These are phyloP conservation scores for Grosmannia serpens DNA, from an alignment of 2,329 filamentous ascomycete genomes.

Conservation along the genomic window DNA sequence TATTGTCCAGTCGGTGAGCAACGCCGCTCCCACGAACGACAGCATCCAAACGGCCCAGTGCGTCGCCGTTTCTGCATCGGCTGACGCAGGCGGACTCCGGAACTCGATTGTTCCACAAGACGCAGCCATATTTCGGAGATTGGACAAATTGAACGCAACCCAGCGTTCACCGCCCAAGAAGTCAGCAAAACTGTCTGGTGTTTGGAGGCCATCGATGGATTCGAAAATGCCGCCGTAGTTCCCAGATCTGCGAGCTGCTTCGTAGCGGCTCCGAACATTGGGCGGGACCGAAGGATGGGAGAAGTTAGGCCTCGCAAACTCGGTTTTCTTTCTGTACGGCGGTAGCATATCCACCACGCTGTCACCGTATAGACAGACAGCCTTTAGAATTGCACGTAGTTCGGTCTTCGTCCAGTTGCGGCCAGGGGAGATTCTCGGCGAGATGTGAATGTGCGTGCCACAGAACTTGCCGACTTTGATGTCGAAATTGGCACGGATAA, in stretches of 20 bases:
- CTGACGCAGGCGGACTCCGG: not conserved
- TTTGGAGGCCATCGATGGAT: not conserved
- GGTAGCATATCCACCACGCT: not conserved
- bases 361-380: not conserved
- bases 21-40: not conserved
- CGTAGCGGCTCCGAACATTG: not conserved
- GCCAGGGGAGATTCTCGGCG: not conserved
- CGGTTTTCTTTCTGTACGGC: not conserved
- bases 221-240: not conserved
- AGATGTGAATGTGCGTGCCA: not conserved
- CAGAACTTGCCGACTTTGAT: not conserved
- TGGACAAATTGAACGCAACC: not conserved
- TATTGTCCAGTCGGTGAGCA: too few relatives aligned
- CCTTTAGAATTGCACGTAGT: not conserved
- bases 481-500: not conserved
- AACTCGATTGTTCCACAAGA: not conserved
- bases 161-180: too few relatives aligned
- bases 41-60: not conserved
- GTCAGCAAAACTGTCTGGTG: not conserved
- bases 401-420: not conserved
- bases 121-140: not conserved
- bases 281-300: not conserved
- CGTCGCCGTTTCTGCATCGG: not conserved
- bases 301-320: too few relatives aligned
- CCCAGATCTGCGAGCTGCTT: not conserved